Evolutionary conservation across 805 yeast species (phyloP).

Genomic region (Monosporozyma servazzii): DNA sequence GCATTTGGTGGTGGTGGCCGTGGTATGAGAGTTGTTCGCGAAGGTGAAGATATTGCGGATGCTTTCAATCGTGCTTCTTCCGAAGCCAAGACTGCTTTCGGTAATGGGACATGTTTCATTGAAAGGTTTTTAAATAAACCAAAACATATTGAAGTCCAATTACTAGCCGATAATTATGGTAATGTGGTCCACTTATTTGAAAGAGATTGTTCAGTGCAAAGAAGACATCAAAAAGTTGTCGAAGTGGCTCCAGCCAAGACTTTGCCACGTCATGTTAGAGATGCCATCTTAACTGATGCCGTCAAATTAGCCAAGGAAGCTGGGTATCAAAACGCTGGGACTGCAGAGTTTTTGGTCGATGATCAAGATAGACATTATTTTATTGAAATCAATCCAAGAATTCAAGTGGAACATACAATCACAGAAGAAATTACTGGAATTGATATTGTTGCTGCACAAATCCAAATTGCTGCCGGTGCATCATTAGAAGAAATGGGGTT

Average conservation of each 20-base stretch:
- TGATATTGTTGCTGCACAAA: constrained; percentile 97
- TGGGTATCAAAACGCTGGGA: constrained; percentile 93
- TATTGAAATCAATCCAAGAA: constrained; percentile 97
- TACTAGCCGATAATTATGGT: constrained; percentile 87
- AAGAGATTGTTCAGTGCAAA: constrained; percentile 97
- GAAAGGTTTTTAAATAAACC: constrained; percentile 93
- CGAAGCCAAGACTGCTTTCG: constrained; percentile 90
- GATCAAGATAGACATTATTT: constrained; percentile 90
- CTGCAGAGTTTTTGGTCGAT: constrained; percentile 95
- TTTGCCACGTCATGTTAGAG: constrained; percentile 71
- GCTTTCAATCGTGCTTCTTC: constrained; percentile 90
- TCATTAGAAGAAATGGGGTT: constrained; percentile 86
- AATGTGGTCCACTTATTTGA: constrained; percentile 93
- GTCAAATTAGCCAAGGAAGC: constrained; percentile 84
- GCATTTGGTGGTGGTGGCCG: constrained; percentile 99
- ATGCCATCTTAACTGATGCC: constrained; percentile 89
- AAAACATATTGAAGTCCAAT: constrained; percentile 95
- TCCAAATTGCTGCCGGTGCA: constrained; percentile 98
- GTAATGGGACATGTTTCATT: constrained; percentile 96
- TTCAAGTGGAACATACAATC: constrained; percentile 96
- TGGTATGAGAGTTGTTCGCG: constrained; percentile 98
- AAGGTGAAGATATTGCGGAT: constrained; percentile 86
- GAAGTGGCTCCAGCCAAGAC: constrained; percentile 97
- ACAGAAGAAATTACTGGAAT: constrained; percentile 98
- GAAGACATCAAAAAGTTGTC: constrained; percentile 98